A percentile compares a stretch with the other conserved stretches of the same genome.
phyloP scores from a whole-genome alignment of 176 grass and related monocot genomes.

The Cenchrus americanus region DNA sequence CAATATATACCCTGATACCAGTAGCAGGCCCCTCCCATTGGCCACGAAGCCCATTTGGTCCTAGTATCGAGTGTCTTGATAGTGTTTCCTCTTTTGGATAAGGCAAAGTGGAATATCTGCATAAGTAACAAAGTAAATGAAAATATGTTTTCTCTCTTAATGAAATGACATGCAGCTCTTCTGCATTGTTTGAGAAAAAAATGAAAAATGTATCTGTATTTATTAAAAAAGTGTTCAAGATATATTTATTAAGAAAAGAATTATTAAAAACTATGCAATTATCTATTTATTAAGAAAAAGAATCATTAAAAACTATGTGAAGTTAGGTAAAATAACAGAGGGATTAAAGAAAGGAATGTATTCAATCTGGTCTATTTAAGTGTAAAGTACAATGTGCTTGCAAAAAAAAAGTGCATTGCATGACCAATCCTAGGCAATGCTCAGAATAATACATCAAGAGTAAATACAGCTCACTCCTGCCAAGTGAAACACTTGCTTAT shows the following conservation, averaged over 20 bases:
- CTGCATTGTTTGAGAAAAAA: too few relatives aligned
- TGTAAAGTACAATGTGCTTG: neutral
- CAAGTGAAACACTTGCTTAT: neutral
- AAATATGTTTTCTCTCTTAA: neutral
- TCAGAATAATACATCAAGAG: conserved; percentile 26
- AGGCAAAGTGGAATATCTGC: conserved; percentile 71
- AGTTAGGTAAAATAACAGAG: conserved; percentile 13
- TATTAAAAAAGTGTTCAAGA: too few relatives aligned
- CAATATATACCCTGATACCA: conserved; percentile 79
- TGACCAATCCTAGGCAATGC: conserved; percentile 1
- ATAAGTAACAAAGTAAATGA: conserved; percentile 40
- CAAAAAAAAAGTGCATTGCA: conserved; percentile 21
- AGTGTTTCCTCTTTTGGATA: conserved; percentile 91
- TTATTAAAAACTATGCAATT: too few relatives aligned
- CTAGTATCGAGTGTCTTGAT: conserved; percentile 91
- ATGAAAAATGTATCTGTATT: too few relatives aligned
- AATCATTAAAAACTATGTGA: neutral
- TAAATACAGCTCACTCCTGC: neutral
- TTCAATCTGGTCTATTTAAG: neutral
- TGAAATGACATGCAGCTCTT: too few relatives aligned
- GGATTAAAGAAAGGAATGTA: neutral
- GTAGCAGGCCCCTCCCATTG: conserved; percentile 60
- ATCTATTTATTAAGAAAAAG: neutral
- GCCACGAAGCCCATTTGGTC: conserved; percentile 77
- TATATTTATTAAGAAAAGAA: too few relatives aligned